A percentile compares a stretch with the other conserved stretches of the same genome.
These are phyloP conservation scores for Trichoderma erinaceum DNA, from an alignment of 495 filamentous ascomycete species.

Conservation along the genomic window DNA sequence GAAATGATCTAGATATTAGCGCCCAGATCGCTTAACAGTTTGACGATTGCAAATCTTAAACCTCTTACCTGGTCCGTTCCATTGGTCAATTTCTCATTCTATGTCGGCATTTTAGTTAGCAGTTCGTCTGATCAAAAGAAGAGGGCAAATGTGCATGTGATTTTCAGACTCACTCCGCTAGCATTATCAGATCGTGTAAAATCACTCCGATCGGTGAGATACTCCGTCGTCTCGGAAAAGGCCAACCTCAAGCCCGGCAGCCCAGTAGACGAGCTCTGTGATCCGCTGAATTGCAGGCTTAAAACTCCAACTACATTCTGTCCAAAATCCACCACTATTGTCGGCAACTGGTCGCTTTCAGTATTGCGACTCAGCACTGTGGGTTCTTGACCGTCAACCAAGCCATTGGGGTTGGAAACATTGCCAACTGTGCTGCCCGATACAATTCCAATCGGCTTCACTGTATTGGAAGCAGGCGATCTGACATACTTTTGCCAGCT, in stretches of 20 bases:
- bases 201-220: constrained; percentile 36
- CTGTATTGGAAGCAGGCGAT: constrained; percentile 19
- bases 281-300: constrained; percentile 23
- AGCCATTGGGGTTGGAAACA: constrained; percentile 28
- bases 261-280: constrained; percentile 20
- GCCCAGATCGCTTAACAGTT: background rate
- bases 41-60: background rate
- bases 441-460: constrained; percentile 17
- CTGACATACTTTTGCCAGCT: constrained; percentile 26
- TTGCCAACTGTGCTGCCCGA: constrained; percentile 20
- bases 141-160: no score
- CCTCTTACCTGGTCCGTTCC: constrained; percentile 35
- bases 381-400: constrained; percentile 24
- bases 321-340: constrained; percentile 40
- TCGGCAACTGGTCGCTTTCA: constrained; percentile 16
- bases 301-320: constrained; percentile 37
- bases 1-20: background rate
- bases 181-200: constrained; percentile 41
- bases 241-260: constrained; percentile 37
- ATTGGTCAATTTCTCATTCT: constrained; percentile 24
- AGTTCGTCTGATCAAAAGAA: background rate
- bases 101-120: background rate
- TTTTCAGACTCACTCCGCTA: constrained; percentile 14
- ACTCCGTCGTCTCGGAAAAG: constrained; percentile 42
- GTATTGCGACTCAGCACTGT: constrained; percentile 24